Percentiles rank a stretch among this genome's conserved stretches.
phyloP scores from a whole-genome alignment of 78 protist species.

The Dictyostelium capitatum region DNA sequence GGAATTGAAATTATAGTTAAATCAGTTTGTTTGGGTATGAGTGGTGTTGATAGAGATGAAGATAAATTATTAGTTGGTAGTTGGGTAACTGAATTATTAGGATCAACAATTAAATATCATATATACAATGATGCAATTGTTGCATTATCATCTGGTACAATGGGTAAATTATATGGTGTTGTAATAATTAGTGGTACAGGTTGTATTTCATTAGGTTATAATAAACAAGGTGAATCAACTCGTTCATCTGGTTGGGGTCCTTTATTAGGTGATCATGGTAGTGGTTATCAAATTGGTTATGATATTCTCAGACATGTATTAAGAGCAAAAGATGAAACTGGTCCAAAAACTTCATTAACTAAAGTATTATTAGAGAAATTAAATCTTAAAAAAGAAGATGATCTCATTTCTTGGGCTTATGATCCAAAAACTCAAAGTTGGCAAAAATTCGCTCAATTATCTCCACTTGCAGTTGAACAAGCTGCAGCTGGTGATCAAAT shows the following conservation, averaged over 20 bases:
- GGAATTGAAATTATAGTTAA: background rate
- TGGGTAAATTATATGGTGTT: conserved; percentile 58
- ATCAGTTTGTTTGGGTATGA: conserved; percentile 61
- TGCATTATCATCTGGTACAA: conserved; percentile 58
- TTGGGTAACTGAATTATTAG: conserved; percentile 32
- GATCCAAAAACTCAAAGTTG: conserved; percentile 59
- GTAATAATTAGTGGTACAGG: conserved; percentile 84
- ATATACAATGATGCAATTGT: conserved; percentile 61
- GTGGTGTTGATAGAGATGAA: conserved; percentile 79
- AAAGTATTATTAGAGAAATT: conserved; percentile 31
- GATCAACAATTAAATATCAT: background rate
- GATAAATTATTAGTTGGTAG: conserved; percentile 25
- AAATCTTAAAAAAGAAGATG: conserved; percentile 4
- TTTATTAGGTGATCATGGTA: conserved; percentile 74
- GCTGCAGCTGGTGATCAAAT: conserved; percentile 44
- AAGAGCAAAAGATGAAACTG: conserved; percentile 53
- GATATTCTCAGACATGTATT: conserved; percentile 42
- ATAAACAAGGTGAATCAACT: conserved; percentile 9
- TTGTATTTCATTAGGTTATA: conserved; percentile 48
- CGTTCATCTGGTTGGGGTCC: conserved; percentile 81
- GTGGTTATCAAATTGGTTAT: conserved; percentile 81
- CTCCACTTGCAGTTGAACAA: conserved; percentile 52
- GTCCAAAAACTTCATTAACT: conserved; percentile 41
- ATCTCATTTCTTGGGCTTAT: conserved; percentile 73
- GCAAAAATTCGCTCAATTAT: conserved; percentile 55